Evolutionary conservation across 2,329 filamentous ascomycete species (phyloP).

Genomic region (Zymoseptoria brevis): DNA sequence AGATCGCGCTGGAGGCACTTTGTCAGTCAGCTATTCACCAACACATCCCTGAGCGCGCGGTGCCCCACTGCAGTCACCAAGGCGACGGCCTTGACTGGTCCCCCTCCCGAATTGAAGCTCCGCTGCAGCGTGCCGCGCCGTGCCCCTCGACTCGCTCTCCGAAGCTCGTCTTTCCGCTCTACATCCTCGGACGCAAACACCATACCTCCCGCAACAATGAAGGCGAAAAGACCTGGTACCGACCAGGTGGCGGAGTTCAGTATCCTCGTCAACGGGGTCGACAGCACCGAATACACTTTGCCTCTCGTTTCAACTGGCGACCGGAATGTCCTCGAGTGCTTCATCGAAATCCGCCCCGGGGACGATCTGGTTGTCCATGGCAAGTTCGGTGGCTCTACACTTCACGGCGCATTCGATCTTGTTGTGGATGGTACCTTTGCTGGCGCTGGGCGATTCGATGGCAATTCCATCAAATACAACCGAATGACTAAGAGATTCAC

Average conservation of each 20-base stretch:
- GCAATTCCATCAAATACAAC: slow-evolving; percentile 3
- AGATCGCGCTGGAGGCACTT: background rate
- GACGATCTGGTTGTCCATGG: slow-evolving; percentile 28
- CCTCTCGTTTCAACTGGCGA: slow-evolving; percentile 22
- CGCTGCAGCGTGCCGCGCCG: background rate
- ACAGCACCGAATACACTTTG: slow-evolving; percentile 30
- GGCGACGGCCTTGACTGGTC: background rate
- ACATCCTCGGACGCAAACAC: background rate
- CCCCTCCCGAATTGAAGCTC: background rate
- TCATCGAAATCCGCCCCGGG: slow-evolving; percentile 29
- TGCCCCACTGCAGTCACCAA: background rate
- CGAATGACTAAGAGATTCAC: slow-evolving; percentile 9
- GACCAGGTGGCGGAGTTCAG: slow-evolving; percentile 29
- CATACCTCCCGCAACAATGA: slow-evolving; percentile 26
- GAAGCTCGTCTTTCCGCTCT: background rate
- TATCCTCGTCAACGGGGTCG: slow-evolving; percentile 20
- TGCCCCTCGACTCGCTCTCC: background rate
- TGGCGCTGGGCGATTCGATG: slow-evolving; percentile 15
- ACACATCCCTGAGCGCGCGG: background rate
- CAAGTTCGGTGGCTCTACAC: slow-evolving; percentile 28
- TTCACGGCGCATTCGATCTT: slow-evolving; percentile 29
- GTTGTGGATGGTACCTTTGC: slow-evolving; percentile 33
- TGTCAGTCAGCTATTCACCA: background rate
- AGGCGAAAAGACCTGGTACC: slow-evolving; percentile 27
- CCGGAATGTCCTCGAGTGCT: slow-evolving; percentile 26